Percentiles rank a stretch among this genome's conserved stretches.
phyloP scores from a whole-genome alignment of 805 yeast genomes.

The Cyberlindnera euphorbiiphila region DNA sequence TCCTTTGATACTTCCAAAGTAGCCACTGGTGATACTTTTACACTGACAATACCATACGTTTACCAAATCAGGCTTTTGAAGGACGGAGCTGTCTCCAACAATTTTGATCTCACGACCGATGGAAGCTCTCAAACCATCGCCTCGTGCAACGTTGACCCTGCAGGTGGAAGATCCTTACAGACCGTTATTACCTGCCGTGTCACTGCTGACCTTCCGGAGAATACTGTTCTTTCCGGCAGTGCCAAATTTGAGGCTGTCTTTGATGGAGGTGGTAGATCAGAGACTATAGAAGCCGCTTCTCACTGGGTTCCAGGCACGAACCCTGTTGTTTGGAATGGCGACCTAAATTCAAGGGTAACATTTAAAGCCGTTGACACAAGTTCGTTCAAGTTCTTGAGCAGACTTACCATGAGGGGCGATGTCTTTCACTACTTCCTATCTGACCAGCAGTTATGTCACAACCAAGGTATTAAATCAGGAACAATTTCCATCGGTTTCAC shows the following conservation, averaged over 20 bases:
- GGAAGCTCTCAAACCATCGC: conserved; percentile 15
- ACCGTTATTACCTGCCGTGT: conserved; percentile 11
- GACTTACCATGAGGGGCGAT: conserved; percentile 19
- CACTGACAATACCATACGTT: conserved; percentile 16
- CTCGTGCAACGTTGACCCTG: conserved; percentile 13
- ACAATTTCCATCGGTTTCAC: conserved; percentile 4
- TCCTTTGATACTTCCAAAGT: conserved; percentile 6
- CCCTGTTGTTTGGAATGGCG: conserved; percentile 16
- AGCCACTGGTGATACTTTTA: conserved; percentile 17
- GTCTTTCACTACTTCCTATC: conserved; percentile 11
- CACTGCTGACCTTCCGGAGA: conserved; percentile 8
- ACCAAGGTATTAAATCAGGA: conserved; percentile 7
- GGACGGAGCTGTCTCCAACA: conserved; percentile 3
- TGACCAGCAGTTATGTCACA: conserved; percentile 4
- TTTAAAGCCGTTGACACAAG: conserved; percentile 1
- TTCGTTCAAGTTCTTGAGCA: not conserved
- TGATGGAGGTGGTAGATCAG: conserved; percentile 15
- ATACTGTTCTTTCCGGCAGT: conserved; percentile 8
- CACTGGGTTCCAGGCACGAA: conserved; percentile 14
- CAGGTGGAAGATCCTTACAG: conserved; percentile 8
- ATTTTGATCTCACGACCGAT: conserved; percentile 8
- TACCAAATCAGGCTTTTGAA: conserved; percentile 12
- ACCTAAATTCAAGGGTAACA: conserved; percentile 3
- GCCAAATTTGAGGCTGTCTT: conserved; percentile 7
- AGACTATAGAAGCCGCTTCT: conserved; percentile 8